These are phyloP conservation scores for Geotrichum aggregatum DNA, from an alignment of 1,139 yeast species.

Conservation along the genomic window DNA sequence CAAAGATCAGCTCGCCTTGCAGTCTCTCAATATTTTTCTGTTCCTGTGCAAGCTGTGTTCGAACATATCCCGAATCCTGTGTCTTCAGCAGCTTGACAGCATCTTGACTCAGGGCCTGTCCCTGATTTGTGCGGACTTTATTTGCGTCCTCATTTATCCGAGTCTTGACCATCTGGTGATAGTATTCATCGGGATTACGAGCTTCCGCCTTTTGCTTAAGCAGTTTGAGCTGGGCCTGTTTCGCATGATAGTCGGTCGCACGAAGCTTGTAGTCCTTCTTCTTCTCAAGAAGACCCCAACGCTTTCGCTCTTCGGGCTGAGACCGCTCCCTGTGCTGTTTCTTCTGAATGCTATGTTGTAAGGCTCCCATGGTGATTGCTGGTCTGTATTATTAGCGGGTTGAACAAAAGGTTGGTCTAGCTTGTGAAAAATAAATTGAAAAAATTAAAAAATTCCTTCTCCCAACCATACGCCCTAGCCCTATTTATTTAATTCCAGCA, in stretches of 20 bases:
- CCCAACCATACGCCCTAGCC: neutral
- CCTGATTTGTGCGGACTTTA: slow-evolving; percentile 14
- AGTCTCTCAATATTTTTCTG: slow-evolving; percentile 58
- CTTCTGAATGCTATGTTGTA: slow-evolving; percentile 87
- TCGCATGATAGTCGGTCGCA: slow-evolving; percentile 83
- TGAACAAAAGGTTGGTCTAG: neutral
- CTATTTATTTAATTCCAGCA: neutral
- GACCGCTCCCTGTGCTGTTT: slow-evolving; percentile 94
- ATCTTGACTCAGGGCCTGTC: slow-evolving; percentile 50
- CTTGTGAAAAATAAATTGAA: neutral
- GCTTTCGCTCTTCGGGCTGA: slow-evolving; percentile 69
- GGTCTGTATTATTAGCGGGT: neutral
- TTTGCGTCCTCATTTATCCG: slow-evolving; percentile 14
- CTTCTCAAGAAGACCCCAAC: slow-evolving; percentile 83
- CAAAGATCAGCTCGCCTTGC: slow-evolving; percentile 51
- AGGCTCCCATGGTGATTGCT: slow-evolving; percentile 54
- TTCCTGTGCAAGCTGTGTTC: slow-evolving; percentile 71
- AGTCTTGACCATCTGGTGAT: slow-evolving; percentile 74
- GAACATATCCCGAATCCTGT: slow-evolving; percentile 81
- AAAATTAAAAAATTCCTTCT: neutral
- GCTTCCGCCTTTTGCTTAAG: slow-evolving; percentile 66
- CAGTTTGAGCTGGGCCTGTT: slow-evolving; percentile 77
- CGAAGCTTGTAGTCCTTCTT: slow-evolving; percentile 89
- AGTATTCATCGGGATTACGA: slow-evolving; percentile 93
- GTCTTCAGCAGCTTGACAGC: slow-evolving; percentile 81